Percentiles rank a stretch among this genome's conserved stretches.
Conservation (phyloP, 2,329 filamentous ascomycete genomes). For the Claviceps capensis region DNA sequence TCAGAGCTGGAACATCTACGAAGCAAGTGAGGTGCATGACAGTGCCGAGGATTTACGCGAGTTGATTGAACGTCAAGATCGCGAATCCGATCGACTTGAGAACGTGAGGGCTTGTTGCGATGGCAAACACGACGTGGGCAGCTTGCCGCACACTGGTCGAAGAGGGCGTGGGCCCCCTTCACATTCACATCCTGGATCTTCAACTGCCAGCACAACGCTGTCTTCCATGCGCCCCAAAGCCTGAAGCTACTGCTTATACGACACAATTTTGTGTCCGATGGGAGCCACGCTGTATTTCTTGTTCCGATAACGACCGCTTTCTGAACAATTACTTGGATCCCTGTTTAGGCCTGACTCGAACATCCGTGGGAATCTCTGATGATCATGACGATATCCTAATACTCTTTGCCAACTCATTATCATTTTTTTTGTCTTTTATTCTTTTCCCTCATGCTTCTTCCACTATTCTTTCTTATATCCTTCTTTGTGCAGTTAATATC, state of each 20-base stretch:
- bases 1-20: constrained; percentile 37
- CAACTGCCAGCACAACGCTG: constrained; percentile 21
- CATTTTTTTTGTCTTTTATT: background rate
- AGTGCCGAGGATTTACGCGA: constrained; percentile 72
- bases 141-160: constrained; percentile 34
- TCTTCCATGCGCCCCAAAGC: constrained; percentile 22
- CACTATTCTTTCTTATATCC: background rate
- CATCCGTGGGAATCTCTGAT: constrained; percentile 1
- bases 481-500: background rate
- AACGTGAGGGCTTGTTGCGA: constrained; percentile 97
- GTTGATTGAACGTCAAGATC: constrained; percentile 66
- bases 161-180: constrained; percentile 27
- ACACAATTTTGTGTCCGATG: background rate
- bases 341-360: background rate
- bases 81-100: constrained; percentile 68
- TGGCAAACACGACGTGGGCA: constrained; percentile 73
- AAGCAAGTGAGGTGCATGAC: constrained; percentile 52
- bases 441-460: background rate
- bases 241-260: constrained; percentile 9
- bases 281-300: background rate
- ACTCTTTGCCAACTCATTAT: background rate
- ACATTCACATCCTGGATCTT: constrained; percentile 24
- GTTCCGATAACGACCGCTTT: background rate
- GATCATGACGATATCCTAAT: constrained; percentile 4
- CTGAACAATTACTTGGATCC: background rate